Base-by-base conservation (phyloP, 768 basidiomycete genomes). In the Kwoniella sp. region DNA sequence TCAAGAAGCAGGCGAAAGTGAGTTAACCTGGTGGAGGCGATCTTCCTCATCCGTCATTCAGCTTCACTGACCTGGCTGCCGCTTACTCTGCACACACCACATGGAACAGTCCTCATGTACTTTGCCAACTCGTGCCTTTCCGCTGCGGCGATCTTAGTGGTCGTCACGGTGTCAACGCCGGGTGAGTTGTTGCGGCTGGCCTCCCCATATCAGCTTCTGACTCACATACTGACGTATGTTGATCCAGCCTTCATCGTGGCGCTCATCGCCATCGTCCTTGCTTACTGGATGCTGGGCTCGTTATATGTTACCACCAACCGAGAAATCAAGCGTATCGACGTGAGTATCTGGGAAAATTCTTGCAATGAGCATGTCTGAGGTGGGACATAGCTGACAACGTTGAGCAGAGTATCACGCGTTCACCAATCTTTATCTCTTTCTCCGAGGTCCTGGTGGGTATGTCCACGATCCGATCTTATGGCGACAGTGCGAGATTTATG, bases 241-340 rank as follows among this genome's bases (percentile, higher is more conserved):
- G n/a, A n/a, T n/a, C n/a, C 64, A 79, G 73, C 64, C 1, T 82
- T 81, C 73, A 57, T 81, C 2, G 47, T 80, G 15, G 76, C 78
- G 4, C 75, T 78, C 13, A 31, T 77, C 30, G 38, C 75, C 28
- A 82, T 83, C 53, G 67, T 69, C n/a, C 34, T 65, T 12, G 48
- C 76, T 11, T 83, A 83, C 65, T 74, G 70, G 53, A 28, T 70
- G 29, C 71, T 82, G 52, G 82, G 82, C 0, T 53, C 73, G 7
- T 61, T 82, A 15, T 84, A 84, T 72, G 72, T 83, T 20, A 70
- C 78, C 1, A 77, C 81, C 0, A 79, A 75, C 17, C 71, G 82
- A 45, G 82, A 83, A 58, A 80, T 84, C 55, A 84, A 83, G 70
- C 74, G 83, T 9, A 76, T 82, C 60, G 83, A 81, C 52, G 74